phyloP scores from a whole-genome alignment of 805 yeast species.

The Lipomyces spencermartinsiae region DNA sequence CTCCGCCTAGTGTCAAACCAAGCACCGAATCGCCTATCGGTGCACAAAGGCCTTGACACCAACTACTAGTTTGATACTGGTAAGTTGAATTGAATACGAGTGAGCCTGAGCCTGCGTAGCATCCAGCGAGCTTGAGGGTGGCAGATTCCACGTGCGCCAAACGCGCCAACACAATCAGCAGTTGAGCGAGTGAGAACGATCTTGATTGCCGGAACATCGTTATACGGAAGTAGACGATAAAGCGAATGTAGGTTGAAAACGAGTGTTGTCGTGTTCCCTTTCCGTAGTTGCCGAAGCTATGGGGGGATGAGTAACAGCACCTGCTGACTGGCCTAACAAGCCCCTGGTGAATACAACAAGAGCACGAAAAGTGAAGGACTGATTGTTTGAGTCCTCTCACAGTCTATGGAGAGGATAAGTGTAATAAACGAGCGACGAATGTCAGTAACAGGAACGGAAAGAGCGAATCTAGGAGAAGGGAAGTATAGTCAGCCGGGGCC shows the following conservation, averaged over 20 bases:
- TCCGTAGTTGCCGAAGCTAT: neutral
- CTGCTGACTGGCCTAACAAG: neutral
- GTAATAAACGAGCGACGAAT: neutral
- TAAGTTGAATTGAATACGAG: constrained; percentile 56
- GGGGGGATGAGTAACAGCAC: neutral
- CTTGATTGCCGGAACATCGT: neutral
- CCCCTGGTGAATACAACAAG: neutral
- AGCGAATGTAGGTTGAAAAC: neutral
- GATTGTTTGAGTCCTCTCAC: neutral
- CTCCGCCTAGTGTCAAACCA: constrained; percentile 57
- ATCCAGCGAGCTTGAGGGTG: constrained; percentile 45
- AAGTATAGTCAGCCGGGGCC: neutral
- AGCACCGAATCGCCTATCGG: constrained; percentile 53
- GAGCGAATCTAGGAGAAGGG: neutral
- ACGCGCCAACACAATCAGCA: constrained; percentile 5
- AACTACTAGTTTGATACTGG: constrained; percentile 63
- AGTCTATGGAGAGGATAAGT: neutral
- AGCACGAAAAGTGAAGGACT: neutral
- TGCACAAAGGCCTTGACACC: constrained; percentile 62
- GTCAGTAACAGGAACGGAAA: neutral
- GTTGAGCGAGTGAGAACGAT: neutral
- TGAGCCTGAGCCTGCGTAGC: constrained; percentile 49
- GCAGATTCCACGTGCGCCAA: constrained; percentile 1
- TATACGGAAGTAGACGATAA: neutral
- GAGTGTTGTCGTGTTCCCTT: neutral